These are phyloP conservation scores for Solanum megistacrolobum DNA, from an alignment of 257 asterid species.

Conservation along the genomic window DNA sequence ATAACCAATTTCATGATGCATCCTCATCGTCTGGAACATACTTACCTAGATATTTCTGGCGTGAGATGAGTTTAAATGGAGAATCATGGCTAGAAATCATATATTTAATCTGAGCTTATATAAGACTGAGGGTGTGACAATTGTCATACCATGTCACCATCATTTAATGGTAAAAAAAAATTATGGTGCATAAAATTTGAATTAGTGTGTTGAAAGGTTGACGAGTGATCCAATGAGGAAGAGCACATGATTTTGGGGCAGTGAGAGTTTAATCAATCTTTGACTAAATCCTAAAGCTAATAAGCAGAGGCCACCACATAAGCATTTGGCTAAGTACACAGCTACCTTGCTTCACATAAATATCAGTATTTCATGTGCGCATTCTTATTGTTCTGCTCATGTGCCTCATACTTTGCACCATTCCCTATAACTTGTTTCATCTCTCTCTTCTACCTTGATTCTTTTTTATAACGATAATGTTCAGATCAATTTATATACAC, in stretches of 20 bases:
- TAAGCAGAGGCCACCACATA: not conserved
- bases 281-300: conserved; percentile 47
- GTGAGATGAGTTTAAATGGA: not conserved
- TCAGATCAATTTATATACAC: too few species aligned
- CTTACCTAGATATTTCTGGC: not conserved
- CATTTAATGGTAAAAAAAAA: not conserved
- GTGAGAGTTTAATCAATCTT: conserved; percentile 13
- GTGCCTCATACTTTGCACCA: conserved; percentile 26
- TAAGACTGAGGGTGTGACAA: not conserved
- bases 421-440: conserved; percentile 25
- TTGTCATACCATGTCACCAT: not conserved
- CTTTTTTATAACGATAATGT: not conserved
- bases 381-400: not conserved
- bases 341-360: not conserved
- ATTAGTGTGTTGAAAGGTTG: not conserved
- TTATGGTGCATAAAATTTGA: not conserved
- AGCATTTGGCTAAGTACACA: not conserved
- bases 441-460: not conserved
- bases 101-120: not conserved
- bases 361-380: not conserved
- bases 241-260: conserved; percentile 41
- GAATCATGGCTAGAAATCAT: not conserved
- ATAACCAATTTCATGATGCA: not conserved
- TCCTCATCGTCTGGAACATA: not conserved
- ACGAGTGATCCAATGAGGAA: conserved; percentile 54